Base-by-base conservation (phyloP, 116 monocot genomes). In the Thalassia testudinum region DNA sequence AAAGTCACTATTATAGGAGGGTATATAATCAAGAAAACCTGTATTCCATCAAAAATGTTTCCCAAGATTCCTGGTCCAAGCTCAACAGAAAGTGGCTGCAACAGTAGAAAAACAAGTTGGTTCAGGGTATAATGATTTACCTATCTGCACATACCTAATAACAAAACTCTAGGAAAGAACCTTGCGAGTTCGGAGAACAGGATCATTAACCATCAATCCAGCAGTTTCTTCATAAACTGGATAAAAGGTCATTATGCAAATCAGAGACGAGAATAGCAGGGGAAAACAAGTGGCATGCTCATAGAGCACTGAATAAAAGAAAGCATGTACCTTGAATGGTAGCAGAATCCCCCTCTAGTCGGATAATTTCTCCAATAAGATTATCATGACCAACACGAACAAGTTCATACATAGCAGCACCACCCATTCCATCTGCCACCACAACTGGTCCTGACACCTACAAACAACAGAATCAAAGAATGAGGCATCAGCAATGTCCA, bases 391-490 rank as follows among this genome's bases (percentile, higher is more conserved):
- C 99, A 52, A 99, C 99, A 56, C 99, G 90, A 15, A 99, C 99
- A 57, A 99, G 62, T 66, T 99, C 99, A 74, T 99, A 90, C 99
- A 99, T 99, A 22, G 99, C 99, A 66, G 99, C 99, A 65, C 99
- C 99, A 16, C 83, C 83, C 99, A 99, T 99, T 66, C 91, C 99
- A 86, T 99, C 91, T 57, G 99, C 99, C 60, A 99, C 99, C 8
- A 99, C 91, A 21, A 99, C 99, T 37, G 99, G 99, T 5, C 99
- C 99, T 53, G 99, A 99, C 1, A 90, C 97, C 90, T 97, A 65
- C 7, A 37, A 38, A 61, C 10, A 34, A 10, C 10, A 10, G 30
- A 34, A 34, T 34, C 3, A 34, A 34, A 34, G 10, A n/a, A n/a
- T n/a, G n/a, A n/a, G n/a, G n/a, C n/a, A n/a, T n/a, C n/a, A n/a